Evolutionary conservation across 148 eudicot species (phyloP).

Genomic region (Camellia granthamiana): DNA sequence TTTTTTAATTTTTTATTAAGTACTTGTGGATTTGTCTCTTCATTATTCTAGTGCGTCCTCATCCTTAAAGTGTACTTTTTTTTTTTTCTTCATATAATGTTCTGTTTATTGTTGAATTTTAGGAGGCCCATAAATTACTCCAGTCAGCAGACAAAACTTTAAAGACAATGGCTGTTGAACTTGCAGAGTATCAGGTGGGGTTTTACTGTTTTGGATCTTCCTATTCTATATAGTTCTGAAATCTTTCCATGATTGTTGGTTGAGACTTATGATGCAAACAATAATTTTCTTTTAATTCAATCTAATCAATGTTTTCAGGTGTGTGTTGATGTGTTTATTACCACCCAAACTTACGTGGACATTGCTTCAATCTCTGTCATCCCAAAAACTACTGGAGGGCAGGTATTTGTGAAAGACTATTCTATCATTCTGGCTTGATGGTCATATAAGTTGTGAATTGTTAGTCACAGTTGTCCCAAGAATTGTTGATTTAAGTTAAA

Average conservation of each 20-base stretch:
- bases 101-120: constrained; percentile 18
- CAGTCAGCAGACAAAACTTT: constrained; percentile 84
- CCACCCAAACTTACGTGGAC: constrained; percentile 88
- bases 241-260: background rate
- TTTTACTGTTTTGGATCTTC: constrained; percentile 5
- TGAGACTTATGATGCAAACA: constrained; percentile 1
- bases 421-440: background rate
- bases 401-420: constrained; percentile 44
- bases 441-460: background rate
- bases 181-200: constrained; percentile 88
- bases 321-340: constrained; percentile 83
- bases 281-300: background rate
- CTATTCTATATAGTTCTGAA: background rate
- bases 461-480: constrained; percentile 1
- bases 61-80: background rate
- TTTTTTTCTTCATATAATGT: constrained; percentile 13
- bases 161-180: constrained; percentile 84
- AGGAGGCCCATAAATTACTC: constrained; percentile 87
- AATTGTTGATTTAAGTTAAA: background rate
- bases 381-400: constrained; percentile 97
- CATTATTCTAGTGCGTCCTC: constrained; percentile 2
- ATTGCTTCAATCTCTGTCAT: constrained; percentile 87
- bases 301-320: constrained; percentile 50
- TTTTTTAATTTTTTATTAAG: background rate
- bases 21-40: constrained; percentile 3